phyloP scores from a whole-genome alignment of 352 stramenopile genomes.

The Phytophthora citricola region DNA sequence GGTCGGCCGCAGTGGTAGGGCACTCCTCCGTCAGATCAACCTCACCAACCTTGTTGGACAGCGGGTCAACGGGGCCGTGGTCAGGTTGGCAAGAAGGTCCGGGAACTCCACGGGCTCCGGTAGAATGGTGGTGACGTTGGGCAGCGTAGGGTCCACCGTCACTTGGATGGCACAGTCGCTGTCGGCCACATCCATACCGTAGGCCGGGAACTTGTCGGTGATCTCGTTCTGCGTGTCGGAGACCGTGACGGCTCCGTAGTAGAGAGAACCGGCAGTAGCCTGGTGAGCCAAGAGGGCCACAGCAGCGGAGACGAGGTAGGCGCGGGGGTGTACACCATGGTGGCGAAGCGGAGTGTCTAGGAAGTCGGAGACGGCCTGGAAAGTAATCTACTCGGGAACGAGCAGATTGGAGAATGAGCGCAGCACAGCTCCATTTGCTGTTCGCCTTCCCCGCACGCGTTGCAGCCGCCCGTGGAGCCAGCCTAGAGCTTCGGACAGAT shows the following conservation, averaged over 20 bases:
- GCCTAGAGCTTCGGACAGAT: slow-evolving; percentile 10
- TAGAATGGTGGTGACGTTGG: slow-evolving; percentile 31
- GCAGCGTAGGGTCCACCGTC: slow-evolving; percentile 28
- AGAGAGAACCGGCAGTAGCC: slow-evolving; percentile 21
- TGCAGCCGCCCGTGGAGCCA: slow-evolving; percentile 6
- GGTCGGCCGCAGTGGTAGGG: slow-evolving; percentile 10
- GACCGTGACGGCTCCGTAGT: slow-evolving; percentile 21
- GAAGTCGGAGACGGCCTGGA: slow-evolving; percentile 10
- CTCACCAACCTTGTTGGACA: slow-evolving; percentile 25
- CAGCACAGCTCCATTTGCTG: slow-evolving; percentile 15
- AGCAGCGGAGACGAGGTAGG: slow-evolving; percentile 27
- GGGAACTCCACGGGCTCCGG: slow-evolving; percentile 23
- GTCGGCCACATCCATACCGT: slow-evolving; percentile 21
- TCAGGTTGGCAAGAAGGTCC: slow-evolving; percentile 33
- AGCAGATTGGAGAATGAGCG: slow-evolving; percentile 37
- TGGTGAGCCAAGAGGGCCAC: slow-evolving; percentile 27
- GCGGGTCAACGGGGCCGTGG: slow-evolving; percentile 8
- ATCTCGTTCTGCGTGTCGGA: slow-evolving; percentile 21
- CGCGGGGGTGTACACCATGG: slow-evolving; percentile 33
- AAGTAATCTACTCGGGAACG: slow-evolving; percentile 31
- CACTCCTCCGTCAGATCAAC: slow-evolving; percentile 15
- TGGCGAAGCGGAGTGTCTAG: slow-evolving; percentile 4
- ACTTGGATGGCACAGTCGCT: slow-evolving; percentile 25
- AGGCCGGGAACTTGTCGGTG: slow-evolving; percentile 20
- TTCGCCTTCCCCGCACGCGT: slow-evolving; percentile 8